A percentile compares a stretch with the other conserved stretches of the same genome.
Evolutionary conservation across 192 early-diverging fungal species (phyloP).

Genomic region (Umbelopsis ramanniana): DNA sequence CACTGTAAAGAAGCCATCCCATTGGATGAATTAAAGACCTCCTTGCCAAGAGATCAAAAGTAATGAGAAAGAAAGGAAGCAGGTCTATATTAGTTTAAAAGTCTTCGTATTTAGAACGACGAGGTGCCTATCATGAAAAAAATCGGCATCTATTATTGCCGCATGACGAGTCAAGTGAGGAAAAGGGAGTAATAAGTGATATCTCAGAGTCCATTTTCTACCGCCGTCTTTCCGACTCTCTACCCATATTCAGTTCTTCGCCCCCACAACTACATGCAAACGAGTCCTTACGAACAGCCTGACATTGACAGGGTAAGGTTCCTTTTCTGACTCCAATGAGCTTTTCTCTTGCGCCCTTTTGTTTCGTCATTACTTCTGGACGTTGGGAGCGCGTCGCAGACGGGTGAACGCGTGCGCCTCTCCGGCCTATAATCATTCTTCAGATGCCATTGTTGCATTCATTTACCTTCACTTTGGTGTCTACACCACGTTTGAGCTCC

Average conservation of each 20-base stretch:
- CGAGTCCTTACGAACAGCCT: conserved; percentile 19
- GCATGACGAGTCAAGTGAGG: not conserved
- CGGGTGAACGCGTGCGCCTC: not conserved
- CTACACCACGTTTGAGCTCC: not conserved
- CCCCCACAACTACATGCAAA: conserved; percentile 16
- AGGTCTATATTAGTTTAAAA: too few relatives aligned
- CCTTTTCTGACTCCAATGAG: not conserved
- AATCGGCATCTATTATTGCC: not conserved
- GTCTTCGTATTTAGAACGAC: not conserved
- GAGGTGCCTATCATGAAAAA: not conserved
- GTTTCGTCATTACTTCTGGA: not conserved
- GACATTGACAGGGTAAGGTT: conserved; percentile 14
- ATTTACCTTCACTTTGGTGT: not conserved
- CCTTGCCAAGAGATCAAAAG: too few relatives aligned
- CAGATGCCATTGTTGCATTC: not conserved
- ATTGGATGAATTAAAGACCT: too few relatives aligned
- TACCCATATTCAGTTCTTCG: conserved; percentile 21
- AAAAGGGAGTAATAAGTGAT: not conserved
- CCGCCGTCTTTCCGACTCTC: conserved; percentile 10
- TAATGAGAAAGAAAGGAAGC: too few relatives aligned
- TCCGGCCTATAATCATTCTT: not conserved
- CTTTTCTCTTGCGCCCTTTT: not conserved
- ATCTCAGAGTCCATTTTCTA: conserved; percentile 1
- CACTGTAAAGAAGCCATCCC: too few relatives aligned
- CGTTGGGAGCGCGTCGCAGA: not conserved